Evolutionary conservation across 83 land plant genomes (phyloP).

Genomic region (Isoetes engelmannii): DNA sequence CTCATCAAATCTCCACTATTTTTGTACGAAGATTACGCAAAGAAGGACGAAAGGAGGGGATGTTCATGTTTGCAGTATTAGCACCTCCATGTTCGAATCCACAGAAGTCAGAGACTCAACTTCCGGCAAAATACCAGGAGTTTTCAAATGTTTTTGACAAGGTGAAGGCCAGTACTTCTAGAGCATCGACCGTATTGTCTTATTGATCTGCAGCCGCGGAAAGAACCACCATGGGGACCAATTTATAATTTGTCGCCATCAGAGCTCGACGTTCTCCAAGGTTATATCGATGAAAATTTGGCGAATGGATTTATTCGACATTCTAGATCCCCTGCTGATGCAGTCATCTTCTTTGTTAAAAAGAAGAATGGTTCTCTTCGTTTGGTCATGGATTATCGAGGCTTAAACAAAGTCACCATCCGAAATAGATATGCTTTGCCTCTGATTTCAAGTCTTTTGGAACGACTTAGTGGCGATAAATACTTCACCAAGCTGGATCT

Average conservation of each 20-base stretch:
- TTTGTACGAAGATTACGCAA: too few relatives aligned
- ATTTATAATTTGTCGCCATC: slow-evolving; percentile 6
- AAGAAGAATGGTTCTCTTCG: slow-evolving; percentile 14
- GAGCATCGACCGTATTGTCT: slow-evolving; percentile 15
- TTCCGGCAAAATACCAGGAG: too few relatives aligned
- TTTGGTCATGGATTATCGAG: slow-evolving; percentile 15
- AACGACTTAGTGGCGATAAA: slow-evolving; percentile 1
- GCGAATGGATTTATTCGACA: slow-evolving; percentile 14
- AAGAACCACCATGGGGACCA: slow-evolving; percentile 18
- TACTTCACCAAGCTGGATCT: slow-evolving; percentile 20
- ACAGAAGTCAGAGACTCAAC: too few relatives aligned
- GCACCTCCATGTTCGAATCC: too few relatives aligned
- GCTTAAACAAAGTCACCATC: slow-evolving; percentile 11
- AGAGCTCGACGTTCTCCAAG: neutral
- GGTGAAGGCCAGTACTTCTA: too few relatives aligned
- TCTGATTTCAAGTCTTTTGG: neutral
- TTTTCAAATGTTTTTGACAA: too few relatives aligned
- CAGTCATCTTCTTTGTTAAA: slow-evolving; percentile 5
- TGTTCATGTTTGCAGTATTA: too few relatives aligned
- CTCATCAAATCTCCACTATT: too few relatives aligned
- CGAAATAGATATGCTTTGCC: slow-evolving; percentile 9
- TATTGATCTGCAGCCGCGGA: slow-evolving; percentile 12
- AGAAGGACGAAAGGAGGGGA: too few relatives aligned
- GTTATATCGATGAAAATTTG: slow-evolving; percentile 18
- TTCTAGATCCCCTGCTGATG: slow-evolving; percentile 6